Base-by-base conservation (phyloP, 1,284 basidiomycete species). In the Irpex sp. region DNA sequence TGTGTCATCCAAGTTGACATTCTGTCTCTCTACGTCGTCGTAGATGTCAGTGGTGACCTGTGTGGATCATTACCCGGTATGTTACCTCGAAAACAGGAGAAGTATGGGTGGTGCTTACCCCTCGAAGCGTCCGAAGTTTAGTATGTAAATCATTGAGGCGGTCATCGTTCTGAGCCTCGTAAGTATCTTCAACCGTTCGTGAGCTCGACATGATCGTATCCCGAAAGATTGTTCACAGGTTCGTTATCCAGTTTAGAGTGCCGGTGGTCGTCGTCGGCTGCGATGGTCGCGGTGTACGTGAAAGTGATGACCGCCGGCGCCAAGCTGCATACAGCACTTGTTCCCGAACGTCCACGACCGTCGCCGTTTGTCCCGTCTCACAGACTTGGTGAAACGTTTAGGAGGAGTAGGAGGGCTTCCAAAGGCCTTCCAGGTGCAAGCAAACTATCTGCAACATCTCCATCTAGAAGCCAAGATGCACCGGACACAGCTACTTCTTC, bases 11-110 rank as follows among this genome's bases (percentile, higher is more conserved):
- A 94, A 77, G 58, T 88, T 84, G 3, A 84, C 71, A 70, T 93
- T 93, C 76, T 93, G 92, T n/a, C 85, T 77, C 74, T 94, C 91
- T 2, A 88, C 88, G 72, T 94, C 88, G 67, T 88, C 82, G 72
- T 95, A 80, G 62, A 94, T 89, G 76, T 95, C 87, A 17, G 87
- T 86, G 4, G 90, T 94, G 31, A 94, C 82, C 91, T 92, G 61
- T 9, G 8, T 17, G 60, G 49, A 62, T 31, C 37, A 61, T 26
- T 26, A 26, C 26, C 4, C 26, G 26, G 26, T 26, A 26, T 26
- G 26, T 26, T 26, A 26, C 26, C 26, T 26, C 26, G 26, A 26
- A 26, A 26, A 26, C 62, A 61, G 58, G 19, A 48, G 19, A 47
- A 8, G 40, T 38, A 15, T 62, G 68, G 44, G n/a, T 31, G 3